A percentile compares a stretch with the other conserved stretches of the same genome.
Evolutionary conservation across 2,329 filamentous ascomycete species (phyloP).

Genomic region (Claviceps citrina): DNA sequence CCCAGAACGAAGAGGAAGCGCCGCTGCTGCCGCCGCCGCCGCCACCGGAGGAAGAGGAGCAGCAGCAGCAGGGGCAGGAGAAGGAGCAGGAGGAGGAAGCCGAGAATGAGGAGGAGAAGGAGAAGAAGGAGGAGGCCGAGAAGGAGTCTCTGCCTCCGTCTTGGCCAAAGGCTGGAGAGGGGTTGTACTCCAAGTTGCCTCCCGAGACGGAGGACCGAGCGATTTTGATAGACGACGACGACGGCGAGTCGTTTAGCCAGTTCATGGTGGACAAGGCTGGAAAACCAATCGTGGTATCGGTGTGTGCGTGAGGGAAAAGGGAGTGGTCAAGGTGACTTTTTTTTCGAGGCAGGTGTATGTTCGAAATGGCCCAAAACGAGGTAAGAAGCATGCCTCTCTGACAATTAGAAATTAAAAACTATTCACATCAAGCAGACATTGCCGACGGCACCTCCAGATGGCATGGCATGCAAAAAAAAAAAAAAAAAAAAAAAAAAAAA

Average conservation of each 20-base stretch:
- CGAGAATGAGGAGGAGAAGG: neutral
- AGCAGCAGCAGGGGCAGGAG: too few species aligned
- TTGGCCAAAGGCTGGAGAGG: conserved; percentile 25
- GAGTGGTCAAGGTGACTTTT: too few species aligned
- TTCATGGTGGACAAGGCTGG: conserved; percentile 25
- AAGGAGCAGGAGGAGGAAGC: neutral
- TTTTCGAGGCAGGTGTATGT: too few species aligned
- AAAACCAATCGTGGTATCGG: conserved; percentile 20
- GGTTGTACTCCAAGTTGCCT: conserved; percentile 23
- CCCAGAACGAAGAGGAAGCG: conserved; percentile 14
- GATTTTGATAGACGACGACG: conserved; percentile 23
- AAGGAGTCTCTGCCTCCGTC: conserved; percentile 21
- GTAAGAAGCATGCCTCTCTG: neutral
- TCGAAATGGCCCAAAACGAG: neutral
- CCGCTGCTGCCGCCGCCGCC: conserved; percentile 9
- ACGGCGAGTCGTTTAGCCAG: conserved; percentile 29
- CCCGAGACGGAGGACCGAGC: conserved; percentile 23
- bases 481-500: too few species aligned
- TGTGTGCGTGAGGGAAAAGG: conserved; percentile 11
- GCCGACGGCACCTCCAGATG: conserved; percentile 2
- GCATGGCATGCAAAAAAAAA: conserved; percentile 1
- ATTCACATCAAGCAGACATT: conserved; percentile 7
- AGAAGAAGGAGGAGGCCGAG: neutral
- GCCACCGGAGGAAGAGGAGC: conserved; percentile 13
- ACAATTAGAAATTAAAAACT: conserved; percentile 1